phyloP scores from a whole-genome alignment of 179 eudicot genomes.

The Camellia oleifera region DNA sequence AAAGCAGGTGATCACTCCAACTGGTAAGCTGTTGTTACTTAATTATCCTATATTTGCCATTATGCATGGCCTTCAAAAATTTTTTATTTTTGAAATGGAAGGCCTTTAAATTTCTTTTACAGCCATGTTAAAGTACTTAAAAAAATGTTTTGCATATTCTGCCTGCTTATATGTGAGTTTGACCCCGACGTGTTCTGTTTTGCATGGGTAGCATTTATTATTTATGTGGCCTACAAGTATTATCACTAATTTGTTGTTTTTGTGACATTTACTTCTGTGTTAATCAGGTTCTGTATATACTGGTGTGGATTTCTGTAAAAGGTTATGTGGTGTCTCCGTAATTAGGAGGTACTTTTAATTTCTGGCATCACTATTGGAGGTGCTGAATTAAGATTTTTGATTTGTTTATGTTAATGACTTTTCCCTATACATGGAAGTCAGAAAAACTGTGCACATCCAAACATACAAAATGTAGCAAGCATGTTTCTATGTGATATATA shows the following conservation, averaged over 20 bases:
- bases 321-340: conserved; percentile 69
- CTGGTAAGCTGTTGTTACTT: conserved; percentile 53
- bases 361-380: not conserved
- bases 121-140: not conserved
- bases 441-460: not conserved
- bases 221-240: not conserved
- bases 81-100: not conserved
- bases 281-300: conserved; percentile 79
- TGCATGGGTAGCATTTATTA: not conserved
- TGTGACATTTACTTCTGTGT: not conserved
- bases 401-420: not conserved
- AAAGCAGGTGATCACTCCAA: conserved; percentile 93
- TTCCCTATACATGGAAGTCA: not conserved
- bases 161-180: not conserved
- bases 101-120: not conserved
- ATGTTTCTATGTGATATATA: not conserved
- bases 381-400: not conserved
- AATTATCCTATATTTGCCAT: not conserved
- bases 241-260: not conserved
- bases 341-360: conserved; percentile 21
- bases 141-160: not conserved
- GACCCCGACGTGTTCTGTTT: too few relatives aligned
- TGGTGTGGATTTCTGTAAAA: conserved; percentile 89
- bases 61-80: not conserved
- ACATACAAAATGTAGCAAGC: too few relatives aligned